Evolutionary conservation across 1,139 yeast genomes (phyloP).

Genomic region (Arxiozyma slooffiae): DNA sequence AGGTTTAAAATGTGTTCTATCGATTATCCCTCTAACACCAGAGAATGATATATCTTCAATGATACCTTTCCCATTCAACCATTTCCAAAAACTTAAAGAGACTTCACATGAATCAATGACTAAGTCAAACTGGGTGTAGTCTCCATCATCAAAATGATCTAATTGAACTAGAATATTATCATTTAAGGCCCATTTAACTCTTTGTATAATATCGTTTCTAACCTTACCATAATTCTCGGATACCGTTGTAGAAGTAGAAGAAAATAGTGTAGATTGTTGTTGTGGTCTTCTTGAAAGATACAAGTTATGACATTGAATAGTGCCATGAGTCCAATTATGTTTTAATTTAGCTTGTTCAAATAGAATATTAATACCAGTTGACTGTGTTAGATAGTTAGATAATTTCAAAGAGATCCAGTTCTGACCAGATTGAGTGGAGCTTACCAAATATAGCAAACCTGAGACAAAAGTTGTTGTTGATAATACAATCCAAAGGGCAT

Average conservation of each 20-base stretch:
- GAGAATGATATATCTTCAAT: conserved; percentile 70
- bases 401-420: conserved; percentile 38
- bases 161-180: conserved; percentile 25
- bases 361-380: conserved; percentile 76
- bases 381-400: conserved; percentile 41
- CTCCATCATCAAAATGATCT: conserved; percentile 65
- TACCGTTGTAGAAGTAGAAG: no score
- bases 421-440: conserved; percentile 74
- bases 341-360: conserved; percentile 94
- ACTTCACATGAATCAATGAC: conserved; percentile 80
- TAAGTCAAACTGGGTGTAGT: conserved; percentile 88
- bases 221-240: conserved; percentile 18
- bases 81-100: conserved; percentile 68
- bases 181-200: conserved; percentile 27
- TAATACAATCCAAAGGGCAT: conserved; percentile 61
- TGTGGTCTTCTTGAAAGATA: conserved; percentile 76
- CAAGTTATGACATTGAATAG: conserved; percentile 59
- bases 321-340: conserved; percentile 82
- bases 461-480: conserved; percentile 91
- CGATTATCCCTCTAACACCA: conserved; percentile 86
- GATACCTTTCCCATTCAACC: conserved; percentile 87
- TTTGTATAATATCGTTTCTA: conserved; percentile 32
- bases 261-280: no score
- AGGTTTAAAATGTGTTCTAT: conserved; percentile 83
- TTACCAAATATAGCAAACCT: conserved; percentile 61